phyloP scores from a whole-genome alignment of 129 eudicot species.

The Escallonia herrerae region DNA sequence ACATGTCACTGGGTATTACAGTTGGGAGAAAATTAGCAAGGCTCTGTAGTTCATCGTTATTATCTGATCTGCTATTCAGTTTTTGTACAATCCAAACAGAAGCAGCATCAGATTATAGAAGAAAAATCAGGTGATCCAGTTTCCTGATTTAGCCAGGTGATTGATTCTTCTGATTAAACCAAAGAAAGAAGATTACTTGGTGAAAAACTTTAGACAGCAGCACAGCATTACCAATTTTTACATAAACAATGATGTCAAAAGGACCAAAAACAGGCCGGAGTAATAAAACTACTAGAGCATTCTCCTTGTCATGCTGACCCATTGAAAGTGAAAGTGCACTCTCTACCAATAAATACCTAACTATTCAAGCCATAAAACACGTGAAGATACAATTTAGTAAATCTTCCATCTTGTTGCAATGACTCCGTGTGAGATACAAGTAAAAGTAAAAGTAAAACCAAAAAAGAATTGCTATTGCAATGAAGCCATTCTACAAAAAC shows the following conservation, averaged over 20 bases:
- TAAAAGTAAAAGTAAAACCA: constrained; percentile 7
- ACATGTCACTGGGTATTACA: too few species aligned
- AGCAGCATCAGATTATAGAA: too few species aligned
- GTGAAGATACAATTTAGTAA: constrained; percentile 31
- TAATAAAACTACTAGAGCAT: neutral
- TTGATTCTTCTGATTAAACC: too few species aligned
- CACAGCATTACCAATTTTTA: too few species aligned
- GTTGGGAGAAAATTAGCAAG: too few species aligned
- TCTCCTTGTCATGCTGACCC: neutral
- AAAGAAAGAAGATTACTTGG: too few species aligned
- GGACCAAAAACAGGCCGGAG: neutral
- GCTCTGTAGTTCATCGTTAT: too few species aligned
- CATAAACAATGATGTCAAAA: neutral
- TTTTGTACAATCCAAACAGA: too few species aligned
- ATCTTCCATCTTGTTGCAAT: constrained; percentile 24
- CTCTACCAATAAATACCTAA: constrained; percentile 6
- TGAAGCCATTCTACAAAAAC: constrained; percentile 6
- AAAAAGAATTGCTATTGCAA: neutral
- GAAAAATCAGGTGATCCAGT: too few species aligned
- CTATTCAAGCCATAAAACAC: constrained; percentile 16
- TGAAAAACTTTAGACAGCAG: too few species aligned
- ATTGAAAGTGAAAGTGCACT: neutral
- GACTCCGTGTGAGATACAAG: constrained; percentile 7
- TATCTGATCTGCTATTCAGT: too few species aligned
- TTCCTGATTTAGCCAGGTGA: too few species aligned